Percentiles rank a stretch among this genome's conserved stretches.
Conservation (phyloP, 2,329 filamentous ascomycete genomes). For the Lachnellula hyalina region DNA sequence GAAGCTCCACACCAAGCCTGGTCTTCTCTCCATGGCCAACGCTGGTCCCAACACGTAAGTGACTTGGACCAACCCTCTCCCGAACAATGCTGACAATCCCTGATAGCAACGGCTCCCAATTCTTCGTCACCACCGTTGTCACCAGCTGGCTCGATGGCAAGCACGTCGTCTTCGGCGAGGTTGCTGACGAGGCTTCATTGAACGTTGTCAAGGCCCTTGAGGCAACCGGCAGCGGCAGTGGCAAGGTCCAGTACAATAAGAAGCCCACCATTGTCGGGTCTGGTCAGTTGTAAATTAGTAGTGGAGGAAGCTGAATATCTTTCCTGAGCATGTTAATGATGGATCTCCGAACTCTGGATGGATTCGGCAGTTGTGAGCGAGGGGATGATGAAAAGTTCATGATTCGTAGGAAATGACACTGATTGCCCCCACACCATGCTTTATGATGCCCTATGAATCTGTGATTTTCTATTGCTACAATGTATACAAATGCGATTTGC, state of each 20-base stretch:
- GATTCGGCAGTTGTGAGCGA: conserved; percentile 7
- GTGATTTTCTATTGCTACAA: neutral
- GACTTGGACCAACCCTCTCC: conserved; percentile 50
- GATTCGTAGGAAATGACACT: conserved; percentile 19
- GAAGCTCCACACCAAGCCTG: conserved; percentile 65
- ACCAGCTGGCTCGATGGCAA: conserved; percentile 81
- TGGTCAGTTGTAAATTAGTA: conserved; percentile 43
- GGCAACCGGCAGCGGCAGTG: conserved; percentile 51
- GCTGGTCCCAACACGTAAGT: conserved; percentile 85
- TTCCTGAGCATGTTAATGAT: conserved; percentile 9
- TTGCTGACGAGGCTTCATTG: conserved; percentile 40
- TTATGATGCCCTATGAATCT: neutral
- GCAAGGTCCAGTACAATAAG: conserved; percentile 50
- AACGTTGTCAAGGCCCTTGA: conserved; percentile 56
- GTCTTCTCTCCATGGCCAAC: conserved; percentile 92
- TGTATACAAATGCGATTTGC: conserved; percentile 1
- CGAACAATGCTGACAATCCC: conserved; percentile 51
- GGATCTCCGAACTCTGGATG: conserved; percentile 1
- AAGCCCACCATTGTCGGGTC: conserved; percentile 53
- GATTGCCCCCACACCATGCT: conserved; percentile 10
- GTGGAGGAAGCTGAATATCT: conserved; percentile 6
- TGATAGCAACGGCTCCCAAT: conserved; percentile 90
- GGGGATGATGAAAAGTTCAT: conserved; percentile 24
- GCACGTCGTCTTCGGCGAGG: conserved; percentile 83
- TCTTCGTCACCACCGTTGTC: conserved; percentile 92